These are phyloP conservation scores for Aspergillus ibericus DNA, from an alignment of 2,329 filamentous ascomycete genomes.

Conservation along the genomic window DNA sequence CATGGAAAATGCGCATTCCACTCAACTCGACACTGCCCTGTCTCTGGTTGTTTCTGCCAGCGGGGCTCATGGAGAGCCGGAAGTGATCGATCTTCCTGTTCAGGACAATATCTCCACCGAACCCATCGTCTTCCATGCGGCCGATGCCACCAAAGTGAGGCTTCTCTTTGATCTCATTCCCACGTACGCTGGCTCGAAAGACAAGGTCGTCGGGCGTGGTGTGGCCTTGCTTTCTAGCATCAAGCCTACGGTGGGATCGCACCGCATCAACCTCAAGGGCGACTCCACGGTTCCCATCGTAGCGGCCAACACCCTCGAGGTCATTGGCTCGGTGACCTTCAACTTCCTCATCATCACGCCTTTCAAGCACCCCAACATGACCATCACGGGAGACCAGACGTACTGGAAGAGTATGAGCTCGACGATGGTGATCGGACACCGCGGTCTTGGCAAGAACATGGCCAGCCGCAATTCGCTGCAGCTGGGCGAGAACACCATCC, in stretches of 20 bases:
- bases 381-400: slow-evolving; percentile 82
- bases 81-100: slow-evolving; percentile 86
- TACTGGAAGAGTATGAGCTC: slow-evolving; percentile 94
- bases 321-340: slow-evolving; percentile 94
- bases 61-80: slow-evolving; percentile 81
- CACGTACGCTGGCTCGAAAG: slow-evolving; percentile 80
- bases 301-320: slow-evolving; percentile 74
- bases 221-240: slow-evolving; percentile 86
- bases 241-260: slow-evolving; percentile 76
- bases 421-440: slow-evolving; percentile 76
- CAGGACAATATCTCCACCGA: slow-evolving; percentile 93
- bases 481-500: slow-evolving; percentile 92
- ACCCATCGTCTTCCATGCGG: slow-evolving; percentile 83
- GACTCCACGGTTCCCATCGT: slow-evolving; percentile 91
- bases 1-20: slow-evolving; percentile 81
- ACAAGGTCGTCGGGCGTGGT: slow-evolving; percentile 82
- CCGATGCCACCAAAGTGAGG: slow-evolving; percentile 77
- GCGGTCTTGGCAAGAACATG: slow-evolving; percentile 86
- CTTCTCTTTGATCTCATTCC: slow-evolving; percentile 92
- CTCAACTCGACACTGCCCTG: slow-evolving; percentile 89
- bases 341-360: slow-evolving; percentile 95
- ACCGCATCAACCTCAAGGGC: slow-evolving; percentile 87
- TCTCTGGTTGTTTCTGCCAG: slow-evolving; percentile 87
- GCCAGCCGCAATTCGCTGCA: slow-evolving; percentile 82
- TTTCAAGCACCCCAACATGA: slow-evolving; percentile 91